Evolutionary conservation across 2,329 filamentous ascomycete species (phyloP).

Genomic region (Teratosphaeria pseudoeucalypti): DNA sequence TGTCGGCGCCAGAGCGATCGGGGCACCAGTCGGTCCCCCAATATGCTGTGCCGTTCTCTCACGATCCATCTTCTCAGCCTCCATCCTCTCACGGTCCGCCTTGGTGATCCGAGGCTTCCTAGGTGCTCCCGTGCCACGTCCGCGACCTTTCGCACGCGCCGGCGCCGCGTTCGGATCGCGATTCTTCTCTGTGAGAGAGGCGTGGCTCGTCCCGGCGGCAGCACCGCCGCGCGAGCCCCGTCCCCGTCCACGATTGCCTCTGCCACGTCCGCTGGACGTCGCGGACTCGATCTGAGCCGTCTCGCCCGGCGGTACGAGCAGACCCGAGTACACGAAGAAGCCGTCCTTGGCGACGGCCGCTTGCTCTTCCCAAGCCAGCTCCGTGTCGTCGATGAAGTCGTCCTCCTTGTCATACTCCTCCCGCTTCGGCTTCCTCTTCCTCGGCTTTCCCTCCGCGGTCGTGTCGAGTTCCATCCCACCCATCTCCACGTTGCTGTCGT

Average conservation of each 20-base stretch:
- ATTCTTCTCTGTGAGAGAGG: slow-evolving; percentile 16
- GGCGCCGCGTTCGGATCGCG: slow-evolving; percentile 8
- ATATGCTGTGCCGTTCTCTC: slow-evolving; percentile 39
- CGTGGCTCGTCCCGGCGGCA: slow-evolving; percentile 28
- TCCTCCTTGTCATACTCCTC: slow-evolving; percentile 60
- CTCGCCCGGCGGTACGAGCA: slow-evolving; percentile 76
- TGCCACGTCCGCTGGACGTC: slow-evolving; percentile 10
- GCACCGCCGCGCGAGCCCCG: slow-evolving; percentile 45
- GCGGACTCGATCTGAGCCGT: slow-evolving; percentile 32
- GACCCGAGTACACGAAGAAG: slow-evolving; percentile 96
- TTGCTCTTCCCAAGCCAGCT: slow-evolving; percentile 89
- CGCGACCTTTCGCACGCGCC: slow-evolving; percentile 44
- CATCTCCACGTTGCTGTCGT: slow-evolving; percentile 81
- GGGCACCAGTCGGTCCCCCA: slow-evolving; percentile 2
- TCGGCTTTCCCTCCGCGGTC: slow-evolving; percentile 58
- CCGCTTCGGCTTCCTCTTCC: slow-evolving; percentile 62
- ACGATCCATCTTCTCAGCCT: slow-evolving; percentile 68
- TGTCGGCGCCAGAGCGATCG: background rate
- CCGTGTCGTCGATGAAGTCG: slow-evolving; percentile 76
- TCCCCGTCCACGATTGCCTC: slow-evolving; percentile 17
- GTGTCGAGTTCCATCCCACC: slow-evolving; percentile 50
- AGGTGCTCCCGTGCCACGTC: slow-evolving; percentile 61
- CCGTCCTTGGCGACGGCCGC: slow-evolving; percentile 90
- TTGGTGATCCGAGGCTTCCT: slow-evolving; percentile 82
- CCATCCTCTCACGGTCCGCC: slow-evolving; percentile 69